Evolutionary conservation across 441 rosid genomes (phyloP), one percentile per base, ranked within the genome.

Genomic region (Gossypium davidsonii): DNA sequence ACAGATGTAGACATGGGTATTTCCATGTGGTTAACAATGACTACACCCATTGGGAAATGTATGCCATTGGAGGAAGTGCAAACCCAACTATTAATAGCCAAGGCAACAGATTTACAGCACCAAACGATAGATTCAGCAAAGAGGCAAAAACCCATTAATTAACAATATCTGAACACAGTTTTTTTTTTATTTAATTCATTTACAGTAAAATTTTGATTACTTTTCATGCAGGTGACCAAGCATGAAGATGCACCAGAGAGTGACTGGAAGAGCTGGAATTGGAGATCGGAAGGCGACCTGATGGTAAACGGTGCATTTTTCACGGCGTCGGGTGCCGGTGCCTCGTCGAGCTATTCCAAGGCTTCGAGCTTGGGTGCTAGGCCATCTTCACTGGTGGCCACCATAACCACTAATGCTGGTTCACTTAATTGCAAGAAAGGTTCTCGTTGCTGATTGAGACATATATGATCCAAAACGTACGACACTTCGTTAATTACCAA

Each of bases 21-120:
- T 89, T 89, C 75, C 93, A 89, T 76, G 93, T 89, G 83, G 93
- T 89, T 76, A 87, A 89, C 88, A 89, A 89, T 74, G 90, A 89
- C 84, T 89, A 89, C 64, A 87, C 88, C 63, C 91, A 89, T 71
- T 89, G 93, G 93, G 93, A 89, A 73, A 89, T 85, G 93, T 89
- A 89, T 73, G 93, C 93, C 14, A 84, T 89, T 77, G 93, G 93
- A 76, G 91, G 91, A 44, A 89, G 93, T 76, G 93, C 91, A 18
- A 39, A 56, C 61, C 93, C 93, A 3, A 89, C 93, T 67, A 89
- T 89, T 70, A 89, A 89, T 77, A 87, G 91, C 77, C 93, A 89
- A 83, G 93, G 91, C 76, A 89, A 89, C 65, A 81, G 93, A 66
- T 89, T 85, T 76, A 56, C 68, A 5, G 91, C 93, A 6, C 93